Base-by-base conservation (phyloP, 2,329 filamentous ascomycete species). In the Aspergillus sp. region DNA sequence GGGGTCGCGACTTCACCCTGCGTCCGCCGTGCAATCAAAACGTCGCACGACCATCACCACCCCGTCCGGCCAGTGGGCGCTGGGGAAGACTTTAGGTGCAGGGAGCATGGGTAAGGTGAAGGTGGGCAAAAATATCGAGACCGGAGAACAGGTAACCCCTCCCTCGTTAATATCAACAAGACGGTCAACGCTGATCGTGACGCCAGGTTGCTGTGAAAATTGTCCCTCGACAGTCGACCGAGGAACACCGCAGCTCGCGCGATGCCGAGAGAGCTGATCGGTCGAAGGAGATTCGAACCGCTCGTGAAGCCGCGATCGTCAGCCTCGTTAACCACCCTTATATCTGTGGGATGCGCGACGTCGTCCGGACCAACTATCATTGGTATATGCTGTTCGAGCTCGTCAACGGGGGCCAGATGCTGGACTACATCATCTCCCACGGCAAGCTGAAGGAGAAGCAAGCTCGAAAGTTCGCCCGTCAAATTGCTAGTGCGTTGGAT, bases 381-480 rank as follows among this genome's bases (percentile, higher is more conserved):
- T 99, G 94, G 94, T 99, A 99, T 75, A 99, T 99, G 94, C 85
- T 99, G 47, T 99, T 96, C 68, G 94, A 99, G 76, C 97, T 94
- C 71, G 94, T 99, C 73, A 97, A 99, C 68, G 94, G 94, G 45
- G 94, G 94, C 16, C 94, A 99, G 76, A 97, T 99, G 94, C 85
- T 99, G 56, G 94, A 99, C 77, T 99, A 97, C 75, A 99, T 99
- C 71, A 99, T 99, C 69, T 97, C 92, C 3, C 94, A 99, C 67
- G 94, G 93, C 53, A 89, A 95, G 66, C 79, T 99, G 58, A 97
- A 97, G 79, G 94, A 99, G 77, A 97, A 97, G 75, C 93, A 96
- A 74, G 94, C 94, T 7, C 87, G 94, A 65, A 97, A 97, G 71
- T 99, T 99, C 71, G 95, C 91, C 60, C 88, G 94, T 38, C 94